Base-by-base conservation (phyloP, 768 basidiomycete genomes). In the Boletus sensibilis region DNA sequence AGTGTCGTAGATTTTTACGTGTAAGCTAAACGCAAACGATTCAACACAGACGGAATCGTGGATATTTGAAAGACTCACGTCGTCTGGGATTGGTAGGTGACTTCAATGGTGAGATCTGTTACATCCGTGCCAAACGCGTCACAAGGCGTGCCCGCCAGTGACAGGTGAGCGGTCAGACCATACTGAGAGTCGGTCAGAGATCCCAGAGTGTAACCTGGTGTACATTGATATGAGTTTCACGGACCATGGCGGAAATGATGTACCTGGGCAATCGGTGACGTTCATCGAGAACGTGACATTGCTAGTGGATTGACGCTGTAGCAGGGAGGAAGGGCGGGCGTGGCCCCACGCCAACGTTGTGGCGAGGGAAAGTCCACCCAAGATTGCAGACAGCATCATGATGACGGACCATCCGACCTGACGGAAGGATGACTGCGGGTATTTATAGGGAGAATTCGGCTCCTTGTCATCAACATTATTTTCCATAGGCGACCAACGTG, bases 81-180 rank as follows among this genome's bases (percentile, higher is more conserved):
- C 42, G 79, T 75, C 51, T 69, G 69, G 20, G 79, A 80, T 68
- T 89, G 86, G 62, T 89, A 88, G 13, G 79, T 82, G 8, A 89
- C 84, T 64, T 85, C 72, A 20, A 91, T 74, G n/a, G 80, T 84
- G 21, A 90, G 77, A 56, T 83, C 70, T 0, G 68, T 44, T 33
- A 88, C 72, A 60, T 90, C 88, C 1, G 61, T 70, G 4, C 87
- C 87, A 61, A 87, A 90, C 4, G 82, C 83, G 59, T 88, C 77
- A 65, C 88, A 91, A 10, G 81, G 75, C 16, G 70, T 38, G 2
- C 86, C 86, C 1, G 80, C 78, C 8, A 90, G 74, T 35, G 66
- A 69, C 5, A 90, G 72, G 18, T 76, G 73, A 27, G 86, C 87
- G 0, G 74, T 79, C 27, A 90, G 71, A 25, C 86, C 85, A 13